Conservation (phyloP, 768 basidiomycete genomes). For the Collybia sordida region DNA sequence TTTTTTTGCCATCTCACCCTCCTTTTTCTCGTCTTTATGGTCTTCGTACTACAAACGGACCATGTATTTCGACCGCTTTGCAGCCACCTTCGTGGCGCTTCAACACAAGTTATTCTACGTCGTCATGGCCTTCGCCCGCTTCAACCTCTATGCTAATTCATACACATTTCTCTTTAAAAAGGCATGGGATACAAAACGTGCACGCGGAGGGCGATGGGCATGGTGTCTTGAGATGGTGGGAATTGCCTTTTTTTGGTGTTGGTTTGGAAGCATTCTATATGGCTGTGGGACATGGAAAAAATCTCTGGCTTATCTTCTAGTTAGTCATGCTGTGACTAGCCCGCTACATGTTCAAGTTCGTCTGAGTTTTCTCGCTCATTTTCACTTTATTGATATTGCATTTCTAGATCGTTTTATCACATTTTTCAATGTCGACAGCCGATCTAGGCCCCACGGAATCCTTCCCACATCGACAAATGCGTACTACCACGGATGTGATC, state of each 20-base stretch:
- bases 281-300: constrained; percentile 73
- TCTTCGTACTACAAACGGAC: constrained; percentile 93
- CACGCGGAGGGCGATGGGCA: constrained; percentile 73
- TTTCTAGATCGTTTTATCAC: constrained; percentile 87
- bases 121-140: constrained; percentile 85
- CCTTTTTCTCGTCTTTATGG: constrained; percentile 83
- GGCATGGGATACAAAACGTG: constrained; percentile 61
- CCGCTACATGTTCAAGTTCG: constrained; percentile 93
- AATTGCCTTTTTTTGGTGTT: constrained; percentile 83
- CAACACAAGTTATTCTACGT: constrained; percentile 95
- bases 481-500: constrained; percentile 96
- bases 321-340: constrained; percentile 84
- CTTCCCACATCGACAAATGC: constrained; percentile 90
- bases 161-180: constrained; percentile 73
- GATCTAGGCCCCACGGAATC: constrained; percentile 91
- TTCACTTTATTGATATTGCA: not conserved
- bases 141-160: constrained; percentile 91
- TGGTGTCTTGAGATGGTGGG: constrained; percentile 77
- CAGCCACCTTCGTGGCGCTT: constrained; percentile 62
- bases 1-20: constrained; percentile 90
- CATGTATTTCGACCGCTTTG: constrained; percentile 74
- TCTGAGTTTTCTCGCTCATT: constrained; percentile 4
- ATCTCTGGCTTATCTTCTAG: constrained; percentile 70
- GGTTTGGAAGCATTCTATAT: constrained; percentile 74
- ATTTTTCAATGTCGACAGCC: constrained; percentile 92